Base-by-base conservation (phyloP, 345 rosid genomes). In the Diplotaxis tenuifolia region DNA sequence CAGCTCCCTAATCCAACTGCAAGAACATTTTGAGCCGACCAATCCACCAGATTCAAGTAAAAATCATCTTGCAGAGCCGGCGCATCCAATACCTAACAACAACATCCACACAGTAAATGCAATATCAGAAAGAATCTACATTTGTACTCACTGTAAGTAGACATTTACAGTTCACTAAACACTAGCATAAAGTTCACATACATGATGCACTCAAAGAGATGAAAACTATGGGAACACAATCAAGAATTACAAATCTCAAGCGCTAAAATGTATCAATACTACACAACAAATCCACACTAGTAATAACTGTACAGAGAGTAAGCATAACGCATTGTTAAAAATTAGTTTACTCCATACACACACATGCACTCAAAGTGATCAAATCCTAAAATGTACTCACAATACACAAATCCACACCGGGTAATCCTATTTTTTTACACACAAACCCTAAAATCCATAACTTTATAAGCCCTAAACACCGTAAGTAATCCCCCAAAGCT, bases 31-130 rank as follows among this genome's bases (percentile, higher is more conserved):
- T 89, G 88, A 2, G 96, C 84, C 8, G 98, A 96, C 99, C 98
- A 96, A 65, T 96, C 97, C 78, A 92, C 97, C 11, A 96, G 83
- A 76, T 96, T 96, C 84, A 92, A 84, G 77, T 96, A 96, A 77
- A 92, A 96, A 84, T 96, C 99, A 85, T 96, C 99, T 82, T 92
- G 97, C 88, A 96, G 81, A 25, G 98, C 95, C 8, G 99, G 99
- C 34, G 99, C 99, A 78, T 96, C 99, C 87, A 96, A 75, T 70
- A 96, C 91, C 99, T 96, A 82, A 65, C 47, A 70, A 34, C 57
- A 75, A 36, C 68, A 65, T 50, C n/a, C 45, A 65, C 56, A 70
- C 0, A 19, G 11, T 3, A 47, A 0, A 56, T 22, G 3, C 31
- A 47, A 70, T 28, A 62, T 62, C 29, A 22, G 32, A 10, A 12